Evolutionary conservation across 1,284 basidiomycete species (phyloP).

Genomic region (Schizopora paradoxa): DNA sequence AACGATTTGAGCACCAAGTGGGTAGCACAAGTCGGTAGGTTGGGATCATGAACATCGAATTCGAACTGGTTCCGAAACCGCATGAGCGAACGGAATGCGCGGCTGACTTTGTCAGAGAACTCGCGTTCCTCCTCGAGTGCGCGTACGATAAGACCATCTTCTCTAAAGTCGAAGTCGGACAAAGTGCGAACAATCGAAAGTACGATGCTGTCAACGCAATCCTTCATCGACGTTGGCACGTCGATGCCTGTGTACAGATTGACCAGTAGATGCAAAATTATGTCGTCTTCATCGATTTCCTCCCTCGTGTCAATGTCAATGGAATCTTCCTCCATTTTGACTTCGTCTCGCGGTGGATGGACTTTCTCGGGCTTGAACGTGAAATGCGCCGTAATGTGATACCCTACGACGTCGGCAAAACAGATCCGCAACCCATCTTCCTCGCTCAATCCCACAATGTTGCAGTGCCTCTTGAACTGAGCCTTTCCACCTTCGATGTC

Average conservation of each 20-base stretch:
- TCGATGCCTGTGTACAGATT: conserved; percentile 36
- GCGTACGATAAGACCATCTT: conserved; percentile 40
- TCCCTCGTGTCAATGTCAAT: no score
- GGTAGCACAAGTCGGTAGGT: conserved; percentile 52
- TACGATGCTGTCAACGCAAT: conserved; percentile 53
- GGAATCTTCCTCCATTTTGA: conserved; percentile 17
- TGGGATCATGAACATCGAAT: conserved; percentile 53
- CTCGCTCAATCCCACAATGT: conserved; percentile 45
- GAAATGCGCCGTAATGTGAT: no score
- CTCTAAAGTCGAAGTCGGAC: conserved; percentile 51
- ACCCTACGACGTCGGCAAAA: conserved; percentile 68
- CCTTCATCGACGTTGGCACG: no score
- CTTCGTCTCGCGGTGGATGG: not conserved
- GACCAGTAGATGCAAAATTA: no score
- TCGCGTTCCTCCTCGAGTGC: conserved; percentile 34
- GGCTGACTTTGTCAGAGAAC: no score
- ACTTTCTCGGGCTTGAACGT: conserved; percentile 39
- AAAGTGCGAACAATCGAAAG: conserved; percentile 53
- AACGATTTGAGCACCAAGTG: conserved; percentile 49
- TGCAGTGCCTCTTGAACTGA: conserved; percentile 61
- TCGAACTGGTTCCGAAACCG: conserved; percentile 43
- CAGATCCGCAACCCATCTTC: conserved; percentile 56
- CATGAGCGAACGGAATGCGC: conserved; percentile 45
- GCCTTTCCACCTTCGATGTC: conserved; percentile 35
- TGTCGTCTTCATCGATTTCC: no score